Evolutionary conservation across 495 filamentous ascomycete genomes (phyloP).

Genomic region (Neurospora sp.): DNA sequence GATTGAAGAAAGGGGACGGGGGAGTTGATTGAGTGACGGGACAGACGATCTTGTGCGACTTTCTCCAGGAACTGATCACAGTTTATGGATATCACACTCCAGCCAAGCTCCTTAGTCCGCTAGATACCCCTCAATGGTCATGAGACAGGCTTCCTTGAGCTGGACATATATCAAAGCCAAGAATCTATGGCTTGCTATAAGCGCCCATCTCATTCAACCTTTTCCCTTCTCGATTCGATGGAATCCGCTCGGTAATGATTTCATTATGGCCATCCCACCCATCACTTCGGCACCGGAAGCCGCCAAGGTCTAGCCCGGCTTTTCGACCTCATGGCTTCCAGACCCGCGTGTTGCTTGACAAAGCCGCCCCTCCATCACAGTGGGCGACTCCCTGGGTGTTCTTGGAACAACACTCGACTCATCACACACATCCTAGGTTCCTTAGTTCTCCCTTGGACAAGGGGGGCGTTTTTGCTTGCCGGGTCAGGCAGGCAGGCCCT

Average conservation of each 20-base stretch:
- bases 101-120: neutral
- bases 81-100: neutral
- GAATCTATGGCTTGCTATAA: neutral
- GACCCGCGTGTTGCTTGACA: neutral
- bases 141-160: neutral
- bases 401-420: neutral
- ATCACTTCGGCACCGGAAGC: neutral
- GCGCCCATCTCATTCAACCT: neutral
- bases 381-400: neutral
- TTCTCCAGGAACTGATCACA: neutral
- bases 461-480: neutral
- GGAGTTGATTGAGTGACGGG: neutral
- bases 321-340: neutral
- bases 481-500: neutral
- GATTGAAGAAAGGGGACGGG: neutral
- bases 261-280: neutral
- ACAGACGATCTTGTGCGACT: neutral
- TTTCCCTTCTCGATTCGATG: neutral
- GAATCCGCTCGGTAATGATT: neutral
- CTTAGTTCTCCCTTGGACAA: neutral
- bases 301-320: neutral
- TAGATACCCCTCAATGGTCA: neutral
- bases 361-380: neutral
- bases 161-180: neutral
- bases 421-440: neutral